Evolutionary conservation across 2,329 filamentous ascomycete species (phyloP).

Genomic region (Scedosporium minutisporum): DNA sequence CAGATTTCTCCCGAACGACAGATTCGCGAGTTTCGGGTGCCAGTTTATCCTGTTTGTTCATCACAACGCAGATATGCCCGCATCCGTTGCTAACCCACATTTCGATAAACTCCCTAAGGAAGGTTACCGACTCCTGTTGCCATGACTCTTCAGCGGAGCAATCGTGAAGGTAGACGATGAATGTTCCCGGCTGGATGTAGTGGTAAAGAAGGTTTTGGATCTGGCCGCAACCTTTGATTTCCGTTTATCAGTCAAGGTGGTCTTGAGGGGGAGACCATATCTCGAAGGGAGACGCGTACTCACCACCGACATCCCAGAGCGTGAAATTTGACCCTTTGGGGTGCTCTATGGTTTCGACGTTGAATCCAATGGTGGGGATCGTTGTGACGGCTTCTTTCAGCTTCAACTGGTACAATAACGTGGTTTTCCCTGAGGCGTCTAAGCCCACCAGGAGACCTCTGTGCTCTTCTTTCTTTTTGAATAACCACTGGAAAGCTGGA

Average conservation of each 20-base stretch:
- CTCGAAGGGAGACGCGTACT: not conserved
- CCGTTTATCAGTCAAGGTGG: not conserved
- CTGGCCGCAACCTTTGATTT: constrained; percentile 14
- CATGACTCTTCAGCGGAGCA: constrained; percentile 15
- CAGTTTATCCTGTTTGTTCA: constrained; percentile 23
- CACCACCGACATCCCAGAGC: constrained; percentile 21
- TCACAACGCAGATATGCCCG: constrained; percentile 18
- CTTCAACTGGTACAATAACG: constrained; percentile 72
- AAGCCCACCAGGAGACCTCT: not conserved
- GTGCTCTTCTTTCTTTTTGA: not conserved
- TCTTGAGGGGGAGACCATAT: too few relatives aligned
- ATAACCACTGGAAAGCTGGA: not conserved
- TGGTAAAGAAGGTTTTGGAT: constrained; percentile 18
- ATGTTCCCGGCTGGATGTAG: constrained; percentile 16
- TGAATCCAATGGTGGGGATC: constrained; percentile 92
- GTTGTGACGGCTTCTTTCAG: constrained; percentile 87
- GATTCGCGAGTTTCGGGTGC: not conserved
- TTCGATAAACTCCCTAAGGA: constrained; percentile 14
- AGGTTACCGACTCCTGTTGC: constrained; percentile 16
- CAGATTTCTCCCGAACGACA: not conserved
- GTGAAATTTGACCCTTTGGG: constrained; percentile 13
- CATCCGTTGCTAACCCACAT: constrained; percentile 13
- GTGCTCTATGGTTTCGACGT: constrained; percentile 65
- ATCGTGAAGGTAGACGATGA: constrained; percentile 20
- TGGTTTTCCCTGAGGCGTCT: constrained; percentile 56